These are phyloP conservation scores for Parathielavia hyrcaniae DNA, from an alignment of 495 filamentous ascomycete species.

Conservation along the genomic window DNA sequence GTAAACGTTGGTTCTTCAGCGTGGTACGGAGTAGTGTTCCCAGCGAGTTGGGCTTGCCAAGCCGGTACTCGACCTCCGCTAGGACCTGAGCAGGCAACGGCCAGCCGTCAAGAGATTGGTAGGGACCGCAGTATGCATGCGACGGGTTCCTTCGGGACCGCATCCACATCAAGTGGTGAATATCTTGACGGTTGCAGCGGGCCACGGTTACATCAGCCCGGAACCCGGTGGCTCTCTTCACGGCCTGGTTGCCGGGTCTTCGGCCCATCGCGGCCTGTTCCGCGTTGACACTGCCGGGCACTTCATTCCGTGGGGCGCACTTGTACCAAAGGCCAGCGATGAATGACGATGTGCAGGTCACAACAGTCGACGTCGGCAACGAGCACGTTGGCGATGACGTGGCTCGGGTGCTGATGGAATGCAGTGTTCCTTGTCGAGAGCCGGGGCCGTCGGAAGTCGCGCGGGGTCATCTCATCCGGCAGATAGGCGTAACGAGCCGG, in stretches of 20 bases:
- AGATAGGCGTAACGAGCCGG: too few species aligned
- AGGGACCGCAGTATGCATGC: constrained; percentile 12
- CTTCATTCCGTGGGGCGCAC: too few species aligned
- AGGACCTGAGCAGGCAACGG: neutral
- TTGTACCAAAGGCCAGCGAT: neutral
- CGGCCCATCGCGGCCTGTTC: constrained; percentile 7
- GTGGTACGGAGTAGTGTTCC: constrained; percentile 6
- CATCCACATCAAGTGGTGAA: neutral
- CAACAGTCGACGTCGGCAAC: neutral
- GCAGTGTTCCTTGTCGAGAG: neutral
- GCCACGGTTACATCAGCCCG: constrained; percentile 4
- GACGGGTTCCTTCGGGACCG: neutral
- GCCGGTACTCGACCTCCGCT: constrained; percentile 1
- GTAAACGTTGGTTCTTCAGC: neutral
- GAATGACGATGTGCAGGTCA: constrained; percentile 3
- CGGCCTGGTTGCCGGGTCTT: neutral
- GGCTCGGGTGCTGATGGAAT: neutral
- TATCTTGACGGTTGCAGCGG: neutral
- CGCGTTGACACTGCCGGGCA: neutral
- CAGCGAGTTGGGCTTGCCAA: constrained; percentile 5
- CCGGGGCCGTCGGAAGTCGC: too few species aligned
- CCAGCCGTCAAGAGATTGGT: constrained; percentile 5
- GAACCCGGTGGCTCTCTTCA: neutral
- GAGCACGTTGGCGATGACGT: neutral
- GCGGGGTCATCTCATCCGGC: too few species aligned